phyloP scores from a whole-genome alignment of 163 green algal genomes.

The Volvox carteri region DNA sequence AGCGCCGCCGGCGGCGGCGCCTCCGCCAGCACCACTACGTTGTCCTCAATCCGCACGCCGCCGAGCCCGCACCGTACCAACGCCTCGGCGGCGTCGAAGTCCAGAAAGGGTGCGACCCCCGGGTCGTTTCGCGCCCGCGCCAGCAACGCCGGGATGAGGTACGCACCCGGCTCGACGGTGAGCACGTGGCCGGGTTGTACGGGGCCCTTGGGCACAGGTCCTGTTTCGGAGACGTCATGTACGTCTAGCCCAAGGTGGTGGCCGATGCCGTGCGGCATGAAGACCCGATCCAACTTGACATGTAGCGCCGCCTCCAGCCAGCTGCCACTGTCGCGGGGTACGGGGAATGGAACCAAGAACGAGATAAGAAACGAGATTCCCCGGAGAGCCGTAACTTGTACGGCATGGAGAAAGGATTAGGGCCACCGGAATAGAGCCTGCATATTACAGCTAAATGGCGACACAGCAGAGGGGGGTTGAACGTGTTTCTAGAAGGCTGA shows the following conservation, averaged over 20 bases:
- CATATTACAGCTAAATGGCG: no score
- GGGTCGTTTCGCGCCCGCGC: slow-evolving; percentile 37
- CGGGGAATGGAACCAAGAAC: neutral
- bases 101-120: slow-evolving; percentile 24
- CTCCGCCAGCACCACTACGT: slow-evolving; percentile 60
- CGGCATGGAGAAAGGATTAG: no score
- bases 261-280: slow-evolving; percentile 73
- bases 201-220: slow-evolving; percentile 60
- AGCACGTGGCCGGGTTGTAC: slow-evolving; percentile 62
- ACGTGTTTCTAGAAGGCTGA: no score
- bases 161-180: slow-evolving; percentile 65
- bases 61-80: slow-evolving; percentile 56
- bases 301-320: slow-evolving; percentile 53
- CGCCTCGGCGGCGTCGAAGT: slow-evolving; percentile 40
- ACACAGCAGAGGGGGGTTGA: no score
- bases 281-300: slow-evolving; percentile 62
- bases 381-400: no score
- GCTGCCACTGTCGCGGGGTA: neutral
- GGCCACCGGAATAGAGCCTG: no score
- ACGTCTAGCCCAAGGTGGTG: slow-evolving; percentile 78
- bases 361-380: no score
- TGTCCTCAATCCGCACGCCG: slow-evolving; percentile 80
- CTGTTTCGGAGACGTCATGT: slow-evolving; percentile 68
- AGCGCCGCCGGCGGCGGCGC: neutral
- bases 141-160: slow-evolving; percentile 67